Evolutionary conservation across 495 filamentous ascomycete genomes (phyloP), one percentile per base, ranked within the genome.

Genomic region (Parmelia sp.): DNA sequence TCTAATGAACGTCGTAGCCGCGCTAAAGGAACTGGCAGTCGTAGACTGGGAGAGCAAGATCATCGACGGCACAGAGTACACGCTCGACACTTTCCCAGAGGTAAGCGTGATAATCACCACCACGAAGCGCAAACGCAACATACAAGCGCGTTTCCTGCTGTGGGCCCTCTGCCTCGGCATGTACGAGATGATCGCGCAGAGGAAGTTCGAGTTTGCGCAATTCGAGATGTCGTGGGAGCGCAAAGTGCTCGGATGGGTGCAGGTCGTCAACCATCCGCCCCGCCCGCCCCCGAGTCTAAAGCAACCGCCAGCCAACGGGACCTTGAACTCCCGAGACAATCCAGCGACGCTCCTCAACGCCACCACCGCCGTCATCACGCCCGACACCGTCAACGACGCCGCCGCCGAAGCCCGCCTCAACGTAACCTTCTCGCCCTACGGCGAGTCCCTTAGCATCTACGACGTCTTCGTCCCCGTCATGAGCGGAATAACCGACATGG

Each of bases 391-490:
- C 4, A 27, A 59, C 17, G 57, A 59, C 40, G n/a, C 57, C 39
- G n/a, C 57, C 39, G 35, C 35, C 35, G 57, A 59, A 25, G 57
- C 57, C 21, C 57, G 57, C 3, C 57, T 59, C 2, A 17, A 37
- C 8, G 27, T 31, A 17, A 27, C 15, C 12, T 25, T 59, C 25
- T 3, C 0, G 11, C 57, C 57, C 25, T 25, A 27, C 36, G 57
- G 35, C 57, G 35, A 1, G 1, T 23, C 12, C 35, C 57, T 59
- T n/a, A 35, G 57, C 35, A 6, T 59, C 57, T 59, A 59, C 35
- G 57, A 59, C 21, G 57, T 59, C 19, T 59, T 59, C 29, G n/a
- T 59, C 39, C 57, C 57, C 4, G 23, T 59, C 2, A 59, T 59
- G 35, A 39, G 25, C 11, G 35, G 25, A 25, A 15, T 59, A 25